Evolutionary conservation across 352 stramenopile species (phyloP).

Genomic region (Blastocystis sp.): DNA sequence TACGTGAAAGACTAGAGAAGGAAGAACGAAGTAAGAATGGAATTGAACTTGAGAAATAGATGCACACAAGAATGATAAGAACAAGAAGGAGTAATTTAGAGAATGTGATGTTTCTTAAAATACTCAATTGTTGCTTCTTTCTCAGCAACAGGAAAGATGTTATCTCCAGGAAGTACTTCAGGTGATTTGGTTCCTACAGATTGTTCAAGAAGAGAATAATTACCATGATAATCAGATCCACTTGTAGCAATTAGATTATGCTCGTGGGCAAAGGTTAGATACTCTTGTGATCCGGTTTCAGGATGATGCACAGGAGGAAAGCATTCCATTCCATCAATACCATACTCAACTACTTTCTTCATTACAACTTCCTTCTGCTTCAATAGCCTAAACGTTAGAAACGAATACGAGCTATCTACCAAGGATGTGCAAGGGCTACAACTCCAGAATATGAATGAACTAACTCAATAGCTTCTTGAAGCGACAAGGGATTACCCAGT

Average conservation of each 20-base stretch:
- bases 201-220: no score
- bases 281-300: not conserved
- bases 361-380: not conserved
- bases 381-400: slow-evolving; percentile 5
- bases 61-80: slow-evolving; percentile 56
- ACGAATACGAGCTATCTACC: not conserved
- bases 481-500: not conserved
- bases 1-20: slow-evolving; percentile 44
- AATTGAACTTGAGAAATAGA: not conserved
- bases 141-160: not conserved
- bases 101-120: slow-evolving; percentile 59
- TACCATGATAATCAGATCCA: slow-evolving; percentile 42
- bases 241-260: slow-evolving; percentile 34
- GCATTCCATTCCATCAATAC: slow-evolving; percentile 62
- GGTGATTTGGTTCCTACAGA: not conserved
- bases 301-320: not conserved
- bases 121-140: not conserved
- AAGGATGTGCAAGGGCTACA: slow-evolving; percentile 27
- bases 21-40: slow-evolving; percentile 1
- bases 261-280: not conserved
- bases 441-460: slow-evolving; percentile 3
- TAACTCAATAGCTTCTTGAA: slow-evolving; percentile 23
- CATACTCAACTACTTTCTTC: not conserved
- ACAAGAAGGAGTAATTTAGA: slow-evolving; percentile 14
- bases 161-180: slow-evolving; percentile 49